These are phyloP conservation scores for Elaeis guineensis DNA, from an alignment of 176 grass and related monocot species.

Conservation along the genomic window DNA sequence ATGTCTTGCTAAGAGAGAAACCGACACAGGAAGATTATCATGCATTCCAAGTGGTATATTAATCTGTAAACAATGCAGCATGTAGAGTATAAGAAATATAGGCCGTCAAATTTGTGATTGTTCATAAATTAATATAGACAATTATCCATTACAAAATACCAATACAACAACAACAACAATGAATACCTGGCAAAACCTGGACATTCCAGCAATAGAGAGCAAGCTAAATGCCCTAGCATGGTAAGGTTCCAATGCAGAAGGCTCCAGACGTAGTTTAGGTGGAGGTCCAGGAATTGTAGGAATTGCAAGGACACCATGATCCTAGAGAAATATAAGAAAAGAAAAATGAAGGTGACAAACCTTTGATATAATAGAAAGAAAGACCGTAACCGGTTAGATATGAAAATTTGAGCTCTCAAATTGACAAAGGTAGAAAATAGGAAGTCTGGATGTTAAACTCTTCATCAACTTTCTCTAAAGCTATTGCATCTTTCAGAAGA, in stretches of 20 bases:
- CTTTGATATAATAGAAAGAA: no score
- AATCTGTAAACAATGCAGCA: slow-evolving; percentile 26
- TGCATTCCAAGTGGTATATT: slow-evolving; percentile 60
- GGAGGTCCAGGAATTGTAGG: slow-evolving; percentile 71
- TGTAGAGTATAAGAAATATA: neutral
- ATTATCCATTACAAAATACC: neutral
- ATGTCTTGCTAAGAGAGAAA: slow-evolving; percentile 60
- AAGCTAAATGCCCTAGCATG: slow-evolving; percentile 64
- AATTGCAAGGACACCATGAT: slow-evolving; percentile 56
- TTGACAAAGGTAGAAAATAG: no score
- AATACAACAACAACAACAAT: neutral
- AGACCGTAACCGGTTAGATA: no score
- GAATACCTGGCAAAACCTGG: slow-evolving; percentile 76
- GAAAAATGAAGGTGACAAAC: neutral
- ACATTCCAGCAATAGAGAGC: slow-evolving; percentile 71
- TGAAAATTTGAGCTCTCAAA: no score
- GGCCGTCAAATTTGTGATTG: neutral
- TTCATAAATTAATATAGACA: neutral
- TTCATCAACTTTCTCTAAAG: no score
- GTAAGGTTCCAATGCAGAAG: slow-evolving; percentile 33
- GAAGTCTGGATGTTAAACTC: no score
- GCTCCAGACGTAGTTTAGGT: slow-evolving; percentile 55
- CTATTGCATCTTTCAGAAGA: no score
- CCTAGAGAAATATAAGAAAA: slow-evolving; percentile 21
- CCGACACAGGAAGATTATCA: slow-evolving; percentile 55